Conservation (phyloP, 2,329 filamentous ascomycete genomes). For the Epichloe hybrida region DNA sequence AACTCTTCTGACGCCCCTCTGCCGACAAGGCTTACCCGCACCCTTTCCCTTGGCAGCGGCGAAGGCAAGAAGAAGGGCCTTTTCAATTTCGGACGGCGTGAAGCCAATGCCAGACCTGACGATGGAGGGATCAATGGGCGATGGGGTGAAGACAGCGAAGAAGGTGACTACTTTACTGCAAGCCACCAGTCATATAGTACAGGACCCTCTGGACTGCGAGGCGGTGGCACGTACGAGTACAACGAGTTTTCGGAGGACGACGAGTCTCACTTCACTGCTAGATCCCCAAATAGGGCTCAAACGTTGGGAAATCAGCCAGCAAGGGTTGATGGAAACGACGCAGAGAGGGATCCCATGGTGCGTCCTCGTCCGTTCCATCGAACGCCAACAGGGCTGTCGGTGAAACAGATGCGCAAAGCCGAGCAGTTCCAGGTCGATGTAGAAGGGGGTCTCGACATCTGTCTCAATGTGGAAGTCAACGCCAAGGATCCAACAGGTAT, state of each 20-base stretch:
- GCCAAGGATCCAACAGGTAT: conserved; percentile 75
- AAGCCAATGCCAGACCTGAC: conserved; percentile 26
- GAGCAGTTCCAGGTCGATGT: conserved; percentile 54
- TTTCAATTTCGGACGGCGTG: conserved; percentile 29
- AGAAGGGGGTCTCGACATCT: conserved; percentile 73
- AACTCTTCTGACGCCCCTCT: conserved; percentile 23
- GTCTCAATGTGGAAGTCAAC: conserved; percentile 79
- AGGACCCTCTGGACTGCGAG: conserved; percentile 21
- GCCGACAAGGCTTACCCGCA: conserved; percentile 35
- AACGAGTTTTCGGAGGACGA: conserved; percentile 40
- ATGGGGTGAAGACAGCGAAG: conserved; percentile 34
- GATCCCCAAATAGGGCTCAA: conserved; percentile 19
- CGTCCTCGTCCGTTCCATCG: conserved; percentile 42
- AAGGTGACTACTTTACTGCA: conserved; percentile 18
- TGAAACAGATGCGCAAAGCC: conserved; percentile 44
- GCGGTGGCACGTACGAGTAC: conserved; percentile 26
- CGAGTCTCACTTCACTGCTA: conserved; percentile 41
- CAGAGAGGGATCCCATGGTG: conserved; percentile 8
- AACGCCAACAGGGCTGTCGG: conserved; percentile 54
- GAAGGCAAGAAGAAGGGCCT: conserved; percentile 31
- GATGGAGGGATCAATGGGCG: conserved; percentile 43
- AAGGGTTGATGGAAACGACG: conserved; percentile 11
- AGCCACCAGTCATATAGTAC: conserved; percentile 9
- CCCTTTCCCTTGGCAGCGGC: conserved; percentile 46
- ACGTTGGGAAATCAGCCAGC: conserved; percentile 16